Conservation (phyloP, 192 early-diverging fungal species). For the Piromyces sp. region DNA sequence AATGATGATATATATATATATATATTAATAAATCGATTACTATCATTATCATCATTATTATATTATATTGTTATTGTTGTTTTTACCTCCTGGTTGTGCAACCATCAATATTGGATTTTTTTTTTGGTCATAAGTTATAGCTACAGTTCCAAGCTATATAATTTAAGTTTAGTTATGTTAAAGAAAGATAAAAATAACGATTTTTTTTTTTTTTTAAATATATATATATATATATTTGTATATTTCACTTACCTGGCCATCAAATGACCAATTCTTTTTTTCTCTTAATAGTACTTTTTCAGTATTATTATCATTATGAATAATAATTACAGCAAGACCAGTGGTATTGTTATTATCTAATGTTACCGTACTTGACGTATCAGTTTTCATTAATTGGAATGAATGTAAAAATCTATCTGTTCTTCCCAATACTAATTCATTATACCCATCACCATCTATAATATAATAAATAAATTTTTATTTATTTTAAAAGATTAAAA, state of each 20-base stretch:
- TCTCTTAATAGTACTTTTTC: background rate
- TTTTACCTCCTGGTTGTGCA: background rate
- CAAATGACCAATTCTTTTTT: background rate
- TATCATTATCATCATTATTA: too few relatives aligned
- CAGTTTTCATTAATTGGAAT: background rate
- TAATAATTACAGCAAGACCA: background rate
- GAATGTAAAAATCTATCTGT: constrained; percentile 1
- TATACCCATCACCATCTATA: background rate
- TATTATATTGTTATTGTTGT: too few relatives aligned
- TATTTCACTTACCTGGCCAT: background rate
- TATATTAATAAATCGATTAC: too few relatives aligned
- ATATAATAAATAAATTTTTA: too few relatives aligned
- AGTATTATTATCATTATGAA: background rate
- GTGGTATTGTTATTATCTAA: background rate
- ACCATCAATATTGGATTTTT: background rate
- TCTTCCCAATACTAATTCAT: constrained; percentile 1
- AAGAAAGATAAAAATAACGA: too few relatives aligned
- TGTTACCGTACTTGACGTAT: background rate
- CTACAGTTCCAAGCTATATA: background rate
- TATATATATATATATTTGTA: too few relatives aligned
- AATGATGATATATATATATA: too few relatives aligned
- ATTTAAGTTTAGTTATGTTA: too few relatives aligned
- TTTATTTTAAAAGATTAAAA: too few relatives aligned
- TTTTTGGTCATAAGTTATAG: background rate
- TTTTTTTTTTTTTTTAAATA: too few relatives aligned